phyloP scores from a whole-genome alignment of 768 basidiomycete genomes.

The Pleurotus giganteus region DNA sequence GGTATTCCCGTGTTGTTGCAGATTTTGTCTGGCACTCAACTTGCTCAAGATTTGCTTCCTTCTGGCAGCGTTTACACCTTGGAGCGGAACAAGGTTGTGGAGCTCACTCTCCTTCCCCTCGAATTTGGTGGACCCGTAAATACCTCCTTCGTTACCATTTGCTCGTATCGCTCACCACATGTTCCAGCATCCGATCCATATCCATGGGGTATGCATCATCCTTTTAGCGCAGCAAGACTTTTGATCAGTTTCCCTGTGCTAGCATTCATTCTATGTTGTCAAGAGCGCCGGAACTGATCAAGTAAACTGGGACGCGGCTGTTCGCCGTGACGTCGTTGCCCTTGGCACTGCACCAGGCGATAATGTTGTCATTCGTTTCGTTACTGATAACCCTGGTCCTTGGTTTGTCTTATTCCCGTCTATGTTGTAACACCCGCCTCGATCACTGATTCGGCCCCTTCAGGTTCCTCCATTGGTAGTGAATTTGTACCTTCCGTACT shows the following conservation, averaged over 20 bases:
- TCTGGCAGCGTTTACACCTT: conserved; percentile 37
- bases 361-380: conserved; percentile 47
- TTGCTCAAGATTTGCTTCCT: conserved; percentile 33
- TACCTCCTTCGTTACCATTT: background rate
- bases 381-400: conserved; percentile 49
- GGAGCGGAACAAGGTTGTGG: conserved; percentile 39
- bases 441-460: conserved; percentile 34
- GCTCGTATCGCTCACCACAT: background rate
- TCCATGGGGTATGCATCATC: conserved; percentile 40
- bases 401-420: conserved; percentile 24
- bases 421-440: background rate
- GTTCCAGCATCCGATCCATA: conserved; percentile 44
- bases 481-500: conserved; percentile 10
- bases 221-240: background rate
- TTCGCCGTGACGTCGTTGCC: conserved; percentile 29
- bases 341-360: conserved; percentile 18
- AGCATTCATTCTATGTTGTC: conserved; percentile 45
- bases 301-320: conserved; percentile 38
- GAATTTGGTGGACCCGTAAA: conserved; percentile 32
- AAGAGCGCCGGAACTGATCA: conserved; percentile 30
- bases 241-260: background rate
- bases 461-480: conserved; percentile 41
- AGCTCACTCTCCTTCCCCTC: conserved; percentile 33
- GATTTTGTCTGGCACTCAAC: conserved; percentile 37
- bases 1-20: conserved; percentile 43